A percentile compares a stretch with the other conserved stretches of the same genome.
These are phyloP conservation scores for Trifolium dubium DNA, from an alignment of 306 rosid species.

Conservation along the genomic window DNA sequence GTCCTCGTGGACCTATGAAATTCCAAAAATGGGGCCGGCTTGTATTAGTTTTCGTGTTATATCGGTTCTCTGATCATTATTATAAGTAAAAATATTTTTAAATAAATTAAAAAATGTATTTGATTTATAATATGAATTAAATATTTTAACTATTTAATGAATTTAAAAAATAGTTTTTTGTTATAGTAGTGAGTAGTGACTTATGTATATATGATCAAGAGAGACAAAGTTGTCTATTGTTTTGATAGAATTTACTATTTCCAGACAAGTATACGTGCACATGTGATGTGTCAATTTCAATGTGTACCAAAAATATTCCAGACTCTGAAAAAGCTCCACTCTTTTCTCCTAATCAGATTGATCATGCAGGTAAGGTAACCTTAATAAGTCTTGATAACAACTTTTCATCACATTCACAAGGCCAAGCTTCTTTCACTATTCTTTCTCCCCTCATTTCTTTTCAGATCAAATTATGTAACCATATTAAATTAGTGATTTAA, in stretches of 20 bases:
- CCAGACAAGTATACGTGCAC: constrained; percentile 53
- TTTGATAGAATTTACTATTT: constrained; percentile 46
- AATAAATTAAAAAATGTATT: too few species aligned
- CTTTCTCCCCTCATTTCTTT: background rate
- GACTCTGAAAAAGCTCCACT: constrained; percentile 41
- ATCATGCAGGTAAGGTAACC: constrained; percentile 19
- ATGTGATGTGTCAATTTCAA: constrained; percentile 53
- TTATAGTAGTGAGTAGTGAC: too few species aligned
- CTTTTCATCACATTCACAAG: background rate
- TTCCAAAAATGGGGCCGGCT: constrained; percentile 43
- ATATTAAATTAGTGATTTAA: too few species aligned
- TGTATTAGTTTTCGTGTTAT: constrained; percentile 46
- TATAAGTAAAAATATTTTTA: too few species aligned
- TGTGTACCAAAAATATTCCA: constrained; percentile 43
- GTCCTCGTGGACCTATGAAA: constrained; percentile 46
- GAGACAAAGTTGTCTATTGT: constrained; percentile 41
- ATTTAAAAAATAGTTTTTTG: too few species aligned
- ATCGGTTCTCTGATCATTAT: too few species aligned
- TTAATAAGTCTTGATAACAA: constrained; percentile 22
- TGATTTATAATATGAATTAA: too few species aligned
- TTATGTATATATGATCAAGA: constrained; percentile 37
- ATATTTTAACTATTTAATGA: too few species aligned
- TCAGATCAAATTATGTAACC: background rate
- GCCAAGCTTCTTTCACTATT: background rate
- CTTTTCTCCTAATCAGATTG: constrained; percentile 18